Evolutionary conservation across 2,329 filamentous ascomycete species (phyloP).

Genomic region (Zasmidium angulare): DNA sequence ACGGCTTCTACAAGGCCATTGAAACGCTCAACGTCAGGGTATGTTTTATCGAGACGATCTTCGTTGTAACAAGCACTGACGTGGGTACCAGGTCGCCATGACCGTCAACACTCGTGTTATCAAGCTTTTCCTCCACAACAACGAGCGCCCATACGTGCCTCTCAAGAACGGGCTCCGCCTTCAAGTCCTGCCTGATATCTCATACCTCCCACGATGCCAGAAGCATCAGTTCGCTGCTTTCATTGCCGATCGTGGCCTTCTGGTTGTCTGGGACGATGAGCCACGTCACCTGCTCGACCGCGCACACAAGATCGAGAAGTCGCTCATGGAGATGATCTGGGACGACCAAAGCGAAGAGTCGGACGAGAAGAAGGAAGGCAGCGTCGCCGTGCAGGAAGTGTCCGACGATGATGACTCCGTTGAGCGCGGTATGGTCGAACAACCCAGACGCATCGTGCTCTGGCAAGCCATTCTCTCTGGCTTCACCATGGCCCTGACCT

Average conservation of each 20-base stretch:
- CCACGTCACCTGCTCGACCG: conserved; percentile 56
- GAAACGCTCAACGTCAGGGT: conserved; percentile 55
- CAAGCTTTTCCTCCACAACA: conserved; percentile 57
- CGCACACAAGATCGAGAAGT: conserved; percentile 52
- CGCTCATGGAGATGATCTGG: conserved; percentile 62
- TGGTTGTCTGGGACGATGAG: conserved; percentile 66
- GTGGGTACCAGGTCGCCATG: conserved; percentile 59
- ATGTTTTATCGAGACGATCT: conserved; percentile 33
- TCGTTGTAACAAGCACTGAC: not conserved
- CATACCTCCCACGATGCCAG: conserved; percentile 58
- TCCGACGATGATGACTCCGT: conserved; percentile 38
- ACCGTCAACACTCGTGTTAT: conserved; percentile 67
- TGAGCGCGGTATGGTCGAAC: conserved; percentile 38
- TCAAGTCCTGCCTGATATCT: conserved; percentile 61
- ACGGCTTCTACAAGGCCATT: conserved; percentile 53
- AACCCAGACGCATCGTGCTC: conserved; percentile 53
- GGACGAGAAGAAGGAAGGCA: conserved; percentile 44
- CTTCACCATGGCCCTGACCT: conserved; percentile 53
- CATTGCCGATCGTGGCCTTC: conserved; percentile 56
- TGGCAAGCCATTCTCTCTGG: conserved; percentile 57
- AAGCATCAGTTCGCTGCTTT: conserved; percentile 68
- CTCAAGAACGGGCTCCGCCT: conserved; percentile 58
- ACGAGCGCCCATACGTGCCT: conserved; percentile 56
- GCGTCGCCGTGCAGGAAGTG: conserved; percentile 35
- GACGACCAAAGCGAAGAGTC: conserved; percentile 44